Base-by-base conservation (phyloP, 148 eudicot genomes). In the Silene conica region DNA sequence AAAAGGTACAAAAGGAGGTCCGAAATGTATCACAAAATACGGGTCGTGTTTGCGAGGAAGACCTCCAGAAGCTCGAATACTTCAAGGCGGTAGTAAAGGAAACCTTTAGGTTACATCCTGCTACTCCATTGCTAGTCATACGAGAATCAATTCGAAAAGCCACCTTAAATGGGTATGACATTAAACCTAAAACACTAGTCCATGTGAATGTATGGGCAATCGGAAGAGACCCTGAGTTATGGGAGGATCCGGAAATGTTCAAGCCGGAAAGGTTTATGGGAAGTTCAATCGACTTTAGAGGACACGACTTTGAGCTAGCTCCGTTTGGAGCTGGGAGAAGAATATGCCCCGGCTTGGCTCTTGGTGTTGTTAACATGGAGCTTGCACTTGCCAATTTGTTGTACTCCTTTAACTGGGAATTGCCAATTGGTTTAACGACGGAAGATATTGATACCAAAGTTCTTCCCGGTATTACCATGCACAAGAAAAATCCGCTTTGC, bases 351-450 rank as follows among this genome's bases (percentile, higher is more conserved):
- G 71, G 71, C 2, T 3, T 68, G 71, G 58, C 34, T 46, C 58
- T 68, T 48, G 71, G 71, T 21, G 38, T 68, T 12, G 71, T 8
- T 68, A 22, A 21, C 58, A 1, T 68, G 26, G 71, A 68, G 34
- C 71, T 68, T 46, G 23, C 71, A 23, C 71, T 68, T 14, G 71
- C 71, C n/a, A 68, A 68, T 68, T 46, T 68, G 57, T 68, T 68
- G 34, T 68, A 46, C 58, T 46, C 71, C 14, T 68, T 68, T 4
- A 28, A 68, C 15, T 68, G 71, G 71, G 57, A 48, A 14, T 21
- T 68, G 57, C 71, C 71, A 4, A 12, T 12, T 21, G 57, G 71
- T 4, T 7, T 46, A 4, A 48, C 23, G n/a, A 68, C 22, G 57
- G 57, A 68, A 68, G 71, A 68, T 8, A 22, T 68, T 1, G 71